Conservation (phyloP, 441 rosid genomes). For the Dalechampia spathulata region DNA sequence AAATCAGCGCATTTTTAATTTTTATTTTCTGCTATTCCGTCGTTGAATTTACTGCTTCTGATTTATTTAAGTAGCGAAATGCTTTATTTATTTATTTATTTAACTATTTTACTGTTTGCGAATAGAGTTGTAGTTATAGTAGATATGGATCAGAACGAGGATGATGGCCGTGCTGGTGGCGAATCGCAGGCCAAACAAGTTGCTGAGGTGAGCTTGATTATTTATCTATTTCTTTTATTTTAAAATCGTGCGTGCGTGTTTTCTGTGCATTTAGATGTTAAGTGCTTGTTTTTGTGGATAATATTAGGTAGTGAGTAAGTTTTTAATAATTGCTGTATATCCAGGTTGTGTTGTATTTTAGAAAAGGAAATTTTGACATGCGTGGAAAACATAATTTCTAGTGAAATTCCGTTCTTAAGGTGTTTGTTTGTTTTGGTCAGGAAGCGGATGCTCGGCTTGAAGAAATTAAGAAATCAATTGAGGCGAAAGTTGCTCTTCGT, state of each 20-base stretch:
- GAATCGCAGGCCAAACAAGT: conserved; percentile 57
- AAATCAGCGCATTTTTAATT: too few species aligned
- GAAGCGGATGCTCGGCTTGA: conserved; percentile 82
- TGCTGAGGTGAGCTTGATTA: conserved; percentile 52
- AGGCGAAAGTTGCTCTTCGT: conserved; percentile 88
- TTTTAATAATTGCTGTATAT: neutral
- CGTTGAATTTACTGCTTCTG: too few species aligned
- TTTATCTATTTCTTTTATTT: neutral
- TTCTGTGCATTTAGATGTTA: neutral
- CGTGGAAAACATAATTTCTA: too few species aligned
- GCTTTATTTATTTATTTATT: too few species aligned
- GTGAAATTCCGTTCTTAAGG: too few species aligned
- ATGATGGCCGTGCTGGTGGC: conserved; percentile 40
- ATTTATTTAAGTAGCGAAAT: too few species aligned
- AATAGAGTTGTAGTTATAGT: neutral
- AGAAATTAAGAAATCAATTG: conserved; percentile 61
- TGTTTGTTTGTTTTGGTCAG: conserved; percentile 21
- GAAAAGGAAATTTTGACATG: too few species aligned
- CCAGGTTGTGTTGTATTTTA: too few species aligned
- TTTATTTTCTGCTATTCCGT: too few species aligned
- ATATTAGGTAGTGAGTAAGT: neutral
- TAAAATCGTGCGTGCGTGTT: neutral
- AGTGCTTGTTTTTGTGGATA: neutral
- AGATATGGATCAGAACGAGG: conserved; percentile 66
- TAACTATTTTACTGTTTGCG: too few species aligned